A percentile compares a stretch with the other conserved stretches of the same genome.
phyloP scores from a whole-genome alignment of 2,329 filamentous ascomycete genomes.

The Metarhizium anisopliae region DNA sequence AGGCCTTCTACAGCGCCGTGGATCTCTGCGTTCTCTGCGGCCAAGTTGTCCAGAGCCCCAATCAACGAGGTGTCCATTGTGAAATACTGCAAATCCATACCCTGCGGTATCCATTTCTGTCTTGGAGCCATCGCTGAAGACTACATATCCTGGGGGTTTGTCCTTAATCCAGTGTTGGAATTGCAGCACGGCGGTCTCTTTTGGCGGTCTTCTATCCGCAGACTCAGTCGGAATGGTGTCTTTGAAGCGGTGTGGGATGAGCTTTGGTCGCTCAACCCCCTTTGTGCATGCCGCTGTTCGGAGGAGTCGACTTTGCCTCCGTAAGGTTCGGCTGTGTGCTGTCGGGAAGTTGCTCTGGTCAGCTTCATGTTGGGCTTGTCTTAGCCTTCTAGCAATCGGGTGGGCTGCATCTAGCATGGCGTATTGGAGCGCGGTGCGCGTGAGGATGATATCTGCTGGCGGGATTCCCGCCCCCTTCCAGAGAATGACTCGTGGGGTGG shows the following conservation, averaged over 20 bases:
- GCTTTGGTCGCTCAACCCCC: neutral
- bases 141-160: too few species aligned
- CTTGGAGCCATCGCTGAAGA: too few species aligned
- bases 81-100: too few species aligned
- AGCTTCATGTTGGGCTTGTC: neutral
- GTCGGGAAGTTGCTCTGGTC: neutral
- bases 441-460: neutral
- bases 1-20: too few species aligned
- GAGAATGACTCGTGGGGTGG: neutral
- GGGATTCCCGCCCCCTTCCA: neutral
- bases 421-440: neutral
- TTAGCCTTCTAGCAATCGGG: neutral
- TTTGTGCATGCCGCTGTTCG: neutral
- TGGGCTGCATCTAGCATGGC: neutral
- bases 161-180: neutral
- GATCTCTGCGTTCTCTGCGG: too few species aligned
- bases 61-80: too few species aligned
- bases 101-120: too few species aligned
- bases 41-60: too few species aligned
- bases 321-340: neutral
- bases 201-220: neutral
- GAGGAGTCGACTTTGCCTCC: neutral
- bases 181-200: neutral
- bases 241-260: neutral
- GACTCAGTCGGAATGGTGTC: neutral